Percentiles rank a stretch among this genome's conserved stretches.
Evolutionary conservation across 2,329 filamentous ascomycete species (phyloP).

Genomic region (Reticulascus tulasneorum): DNA sequence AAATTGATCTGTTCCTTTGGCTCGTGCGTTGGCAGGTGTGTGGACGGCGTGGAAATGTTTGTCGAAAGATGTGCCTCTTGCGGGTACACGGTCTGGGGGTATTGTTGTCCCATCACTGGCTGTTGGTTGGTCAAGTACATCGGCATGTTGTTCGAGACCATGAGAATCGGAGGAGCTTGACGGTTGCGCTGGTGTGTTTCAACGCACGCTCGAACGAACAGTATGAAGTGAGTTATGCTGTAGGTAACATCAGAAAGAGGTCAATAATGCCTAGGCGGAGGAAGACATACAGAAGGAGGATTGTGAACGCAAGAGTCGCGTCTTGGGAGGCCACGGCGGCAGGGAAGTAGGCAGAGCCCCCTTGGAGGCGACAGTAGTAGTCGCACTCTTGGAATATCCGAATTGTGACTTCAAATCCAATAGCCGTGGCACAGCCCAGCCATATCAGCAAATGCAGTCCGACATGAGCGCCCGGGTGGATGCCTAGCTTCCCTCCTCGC

Average conservation of each 20-base stretch:
- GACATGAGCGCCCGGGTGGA: conserved; percentile 41
- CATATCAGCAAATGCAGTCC: conserved; percentile 38
- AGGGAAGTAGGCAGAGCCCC: conserved; percentile 5
- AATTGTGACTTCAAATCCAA: conserved; percentile 18
- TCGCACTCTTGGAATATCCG: conserved; percentile 8
- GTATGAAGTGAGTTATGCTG: conserved; percentile 28
- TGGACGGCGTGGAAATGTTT: too few species aligned
- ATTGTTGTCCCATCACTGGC: too few species aligned
- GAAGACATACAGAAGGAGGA: conserved; percentile 11
- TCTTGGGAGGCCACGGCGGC: conserved; percentile 10
- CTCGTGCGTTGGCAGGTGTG: too few species aligned
- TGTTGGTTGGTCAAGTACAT: too few species aligned
- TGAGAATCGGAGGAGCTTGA: conserved; percentile 2
- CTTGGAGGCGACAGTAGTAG: conserved; percentile 14
- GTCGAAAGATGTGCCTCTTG: too few species aligned
- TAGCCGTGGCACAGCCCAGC: conserved; percentile 25
- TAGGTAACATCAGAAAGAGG: not conserved
- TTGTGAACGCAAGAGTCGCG: conserved; percentile 14
- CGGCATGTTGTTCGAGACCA: conserved; percentile 4
- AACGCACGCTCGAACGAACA: conserved; percentile 37
- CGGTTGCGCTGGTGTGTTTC: conserved; percentile 29
- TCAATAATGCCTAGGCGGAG: not conserved
- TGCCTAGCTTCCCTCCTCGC: conserved; percentile 28
- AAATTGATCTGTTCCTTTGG: too few species aligned
- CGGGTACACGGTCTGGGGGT: too few species aligned